phyloP scores from a whole-genome alignment of 257 asterid genomes.

The Solanum ahanhuiri region DNA sequence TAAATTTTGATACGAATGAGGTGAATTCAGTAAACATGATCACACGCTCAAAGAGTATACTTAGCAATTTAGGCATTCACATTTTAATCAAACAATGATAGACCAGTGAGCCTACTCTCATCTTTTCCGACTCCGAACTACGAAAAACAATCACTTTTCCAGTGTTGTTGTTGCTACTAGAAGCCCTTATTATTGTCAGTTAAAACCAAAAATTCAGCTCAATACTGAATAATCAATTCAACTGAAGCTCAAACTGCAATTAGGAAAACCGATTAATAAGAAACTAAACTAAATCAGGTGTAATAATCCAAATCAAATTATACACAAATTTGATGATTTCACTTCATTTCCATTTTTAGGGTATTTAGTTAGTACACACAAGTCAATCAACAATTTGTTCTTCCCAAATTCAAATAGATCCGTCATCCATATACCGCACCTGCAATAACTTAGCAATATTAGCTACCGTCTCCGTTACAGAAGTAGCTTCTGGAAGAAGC shows the following conservation, averaged over 20 bases:
- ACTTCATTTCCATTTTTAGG: neutral
- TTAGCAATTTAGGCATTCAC: neutral
- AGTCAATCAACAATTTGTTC: neutral
- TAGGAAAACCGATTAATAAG: neutral
- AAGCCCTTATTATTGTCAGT: neutral
- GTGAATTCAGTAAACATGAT: neutral
- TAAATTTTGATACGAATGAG: neutral
- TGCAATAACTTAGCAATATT: conserved; percentile 56
- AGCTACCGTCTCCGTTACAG: conserved; percentile 43
- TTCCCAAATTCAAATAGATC: neutral
- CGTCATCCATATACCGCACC: conserved; percentile 17
- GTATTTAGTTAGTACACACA: neutral
- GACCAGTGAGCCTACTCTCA: neutral
- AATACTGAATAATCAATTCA: neutral
- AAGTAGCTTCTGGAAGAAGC: conserved; percentile 29
- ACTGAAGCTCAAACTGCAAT: neutral
- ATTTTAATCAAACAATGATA: neutral
- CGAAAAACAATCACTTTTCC: neutral
- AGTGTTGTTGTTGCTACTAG: neutral
- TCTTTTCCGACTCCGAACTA: neutral
- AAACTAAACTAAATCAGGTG: neutral
- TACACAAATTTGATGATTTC: neutral
- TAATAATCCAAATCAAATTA: neutral
- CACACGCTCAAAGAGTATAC: neutral
- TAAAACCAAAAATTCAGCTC: neutral